Evolutionary conservation across 352 stramenopile species (phyloP), one percentile per base, ranked within the genome.

Genomic region (Phytophthora boehmeriae): DNA sequence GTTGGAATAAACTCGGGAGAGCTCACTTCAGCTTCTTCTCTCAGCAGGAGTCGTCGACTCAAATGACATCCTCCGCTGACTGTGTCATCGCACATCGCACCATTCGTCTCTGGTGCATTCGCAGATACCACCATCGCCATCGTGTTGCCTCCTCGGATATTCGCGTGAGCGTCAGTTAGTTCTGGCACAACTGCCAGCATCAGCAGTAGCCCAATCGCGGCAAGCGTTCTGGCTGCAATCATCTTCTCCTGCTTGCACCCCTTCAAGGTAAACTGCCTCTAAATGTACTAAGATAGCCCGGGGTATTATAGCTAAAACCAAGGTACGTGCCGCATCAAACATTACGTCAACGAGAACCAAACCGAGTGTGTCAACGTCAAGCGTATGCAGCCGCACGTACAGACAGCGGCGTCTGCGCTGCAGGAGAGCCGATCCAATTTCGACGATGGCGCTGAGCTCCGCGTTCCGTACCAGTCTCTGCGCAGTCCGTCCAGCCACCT

Each of bases 1-100:
- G 82, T 90, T 4, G 84, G 70, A 11, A 82, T 67, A 56, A 93
- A 93, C 54, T 89, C 80, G 1, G 77, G 78, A 52, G 72, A 50
- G 0, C 20, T 3, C 9, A 59, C 43, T 6, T 65, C 38, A 9
- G 32, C 22, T 51, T 56, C 27, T 14, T 54, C 6, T 30, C n/a
- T n/a, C n/a, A n/a, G 16, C 23, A 54, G 17, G 13, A 64, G 50
- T 38, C 53, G 43, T 23, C 36, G 66, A 44, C 9, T 17, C 13
- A 17, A 2, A 1, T 62, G 45, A 36, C 68, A 68, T 16, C 47
- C 67, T 44, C 50, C 47, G 0, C 60, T 58, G 39, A 53, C 58
- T 16, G 48, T 51, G 8, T 17, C 51, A 27, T 43, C 55, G 43
- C 56, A 72, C 19, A 43, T 61, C 30, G 41, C 32, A 14, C 55